Evolutionary conservation across 805 yeast genomes (phyloP).

Genomic region (Vanderwaltozyma polyspora): DNA sequence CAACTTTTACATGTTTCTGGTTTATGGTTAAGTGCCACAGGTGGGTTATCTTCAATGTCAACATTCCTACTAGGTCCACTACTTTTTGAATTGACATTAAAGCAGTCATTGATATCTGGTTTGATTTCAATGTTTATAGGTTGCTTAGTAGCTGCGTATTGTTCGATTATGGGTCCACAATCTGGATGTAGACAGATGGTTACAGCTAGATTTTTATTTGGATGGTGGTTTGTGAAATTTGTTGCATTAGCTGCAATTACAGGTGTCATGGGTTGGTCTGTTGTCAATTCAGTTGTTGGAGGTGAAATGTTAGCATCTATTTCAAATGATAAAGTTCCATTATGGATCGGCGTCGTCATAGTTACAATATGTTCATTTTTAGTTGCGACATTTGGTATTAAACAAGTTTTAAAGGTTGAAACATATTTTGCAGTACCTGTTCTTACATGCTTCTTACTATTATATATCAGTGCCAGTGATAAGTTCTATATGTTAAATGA

Average conservation of each 20-base stretch:
- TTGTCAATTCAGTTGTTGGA: conserved; percentile 79
- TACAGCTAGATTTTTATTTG: conserved; percentile 66
- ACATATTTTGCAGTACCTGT: conserved; percentile 60
- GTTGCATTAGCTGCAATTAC: conserved; percentile 60
- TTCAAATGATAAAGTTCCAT: conserved; percentile 53
- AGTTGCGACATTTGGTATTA: conserved; percentile 71
- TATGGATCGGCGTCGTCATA: conserved; percentile 64
- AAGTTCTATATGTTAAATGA: conserved; percentile 28
- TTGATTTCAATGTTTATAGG: conserved; percentile 56
- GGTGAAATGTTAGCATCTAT: conserved; percentile 69
- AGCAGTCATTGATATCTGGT: conserved; percentile 52
- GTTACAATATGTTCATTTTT: conserved; percentile 52
- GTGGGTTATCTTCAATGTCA: conserved; percentile 84
- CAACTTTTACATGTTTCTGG: conserved; percentile 45
- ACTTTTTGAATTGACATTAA: conserved; percentile 56
- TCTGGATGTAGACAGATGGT: conserved; percentile 89
- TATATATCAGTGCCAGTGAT: conserved; percentile 51
- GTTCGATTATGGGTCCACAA: conserved; percentile 80
- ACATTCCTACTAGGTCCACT: conserved; percentile 69
- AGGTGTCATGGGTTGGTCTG: conserved; percentile 89
- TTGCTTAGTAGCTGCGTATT: conserved; percentile 67
- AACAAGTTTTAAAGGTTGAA: conserved; percentile 57
- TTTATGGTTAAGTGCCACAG: conserved; percentile 77
- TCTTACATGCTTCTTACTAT: conserved; percentile 48
- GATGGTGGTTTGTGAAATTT: conserved; percentile 74